These are phyloP conservation scores for Acanthamoeba sp. DNA, from an alignment of 208 protist species.

Conservation along the genomic window DNA sequence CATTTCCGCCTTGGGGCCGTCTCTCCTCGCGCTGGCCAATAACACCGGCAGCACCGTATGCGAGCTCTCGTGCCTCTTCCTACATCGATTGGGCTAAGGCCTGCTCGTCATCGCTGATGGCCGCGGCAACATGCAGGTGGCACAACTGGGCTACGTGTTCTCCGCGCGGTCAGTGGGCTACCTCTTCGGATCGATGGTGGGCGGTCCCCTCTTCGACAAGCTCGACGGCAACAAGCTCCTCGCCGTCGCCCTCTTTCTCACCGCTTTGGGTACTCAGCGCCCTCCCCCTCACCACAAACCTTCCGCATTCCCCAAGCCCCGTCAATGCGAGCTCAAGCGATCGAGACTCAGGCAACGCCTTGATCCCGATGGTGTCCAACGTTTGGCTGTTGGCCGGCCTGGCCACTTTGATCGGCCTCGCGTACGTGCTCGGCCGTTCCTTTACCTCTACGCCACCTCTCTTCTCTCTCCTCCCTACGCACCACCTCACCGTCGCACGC, in stretches of 20 bases:
- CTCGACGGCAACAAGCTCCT: conserved; percentile 62
- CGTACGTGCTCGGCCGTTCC: conserved; percentile 18
- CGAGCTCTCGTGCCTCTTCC: too few species aligned
- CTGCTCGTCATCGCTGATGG: not conserved
- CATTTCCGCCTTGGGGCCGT: not conserved
- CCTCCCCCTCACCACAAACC: not conserved
- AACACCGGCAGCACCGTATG: conserved; percentile 60
- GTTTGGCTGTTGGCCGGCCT: conserved; percentile 30
- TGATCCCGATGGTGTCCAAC: conserved; percentile 66
- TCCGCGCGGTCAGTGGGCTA: conserved; percentile 35
- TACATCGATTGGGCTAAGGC: too few species aligned
- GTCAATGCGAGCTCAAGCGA: not conserved
- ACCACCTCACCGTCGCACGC: not conserved
- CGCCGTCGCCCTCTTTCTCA: conserved; percentile 26
- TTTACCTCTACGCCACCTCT: not conserved
- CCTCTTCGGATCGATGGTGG: conserved; percentile 50
- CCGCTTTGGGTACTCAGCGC: conserved; percentile 26
- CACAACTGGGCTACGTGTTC: conserved; percentile 56
- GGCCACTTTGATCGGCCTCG: conserved; percentile 3
- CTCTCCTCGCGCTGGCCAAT: conserved; percentile 32
- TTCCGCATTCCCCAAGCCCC: not conserved
- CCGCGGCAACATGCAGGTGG: not conserved
- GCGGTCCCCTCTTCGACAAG: conserved; percentile 63
- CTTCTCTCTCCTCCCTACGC: not conserved
- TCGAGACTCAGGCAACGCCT: not conserved